Percentiles rank a stretch among this genome's conserved stretches.
phyloP scores from a whole-genome alignment of 1,284 basidiomycete genomes.

The Rhodotorula sp. region DNA sequence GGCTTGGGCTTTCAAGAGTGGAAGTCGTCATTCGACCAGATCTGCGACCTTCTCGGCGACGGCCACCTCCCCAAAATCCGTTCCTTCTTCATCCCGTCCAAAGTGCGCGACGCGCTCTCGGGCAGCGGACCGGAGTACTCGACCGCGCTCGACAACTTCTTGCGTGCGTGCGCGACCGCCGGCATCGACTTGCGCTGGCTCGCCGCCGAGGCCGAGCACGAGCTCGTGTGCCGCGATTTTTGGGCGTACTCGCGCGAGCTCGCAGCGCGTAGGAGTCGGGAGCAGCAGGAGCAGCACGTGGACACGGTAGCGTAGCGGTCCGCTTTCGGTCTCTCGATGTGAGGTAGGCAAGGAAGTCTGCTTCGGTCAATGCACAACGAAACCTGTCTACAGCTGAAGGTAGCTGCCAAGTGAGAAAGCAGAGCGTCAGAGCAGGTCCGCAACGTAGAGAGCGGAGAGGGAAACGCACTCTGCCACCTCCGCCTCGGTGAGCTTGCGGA shows the following conservation, averaged over 20 bases:
- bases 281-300: neutral
- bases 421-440: neutral
- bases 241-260: neutral
- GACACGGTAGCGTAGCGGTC: neutral
- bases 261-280: neutral
- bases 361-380: neutral
- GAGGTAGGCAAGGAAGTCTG: neutral
- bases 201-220: no score
- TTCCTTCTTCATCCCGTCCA: no score
- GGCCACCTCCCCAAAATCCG: no score
- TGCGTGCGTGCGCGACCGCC: neutral
- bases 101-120: no score
- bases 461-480: slow-evolving; percentile 77
- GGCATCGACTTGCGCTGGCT: neutral
- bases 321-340: no score
- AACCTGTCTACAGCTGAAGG: slow-evolving; percentile 25
- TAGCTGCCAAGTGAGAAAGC: slow-evolving; percentile 5
- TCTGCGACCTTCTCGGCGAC: no score
- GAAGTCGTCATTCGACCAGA: no score
- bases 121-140: no score
- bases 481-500: slow-evolving; percentile 89
- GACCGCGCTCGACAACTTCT: neutral
- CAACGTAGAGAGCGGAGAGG: neutral
- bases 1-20: no score
- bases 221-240: neutral